Evolutionary conservation across 768 basidiomycete genomes (phyloP).

Genomic region (Crepidotus variabilis): DNA sequence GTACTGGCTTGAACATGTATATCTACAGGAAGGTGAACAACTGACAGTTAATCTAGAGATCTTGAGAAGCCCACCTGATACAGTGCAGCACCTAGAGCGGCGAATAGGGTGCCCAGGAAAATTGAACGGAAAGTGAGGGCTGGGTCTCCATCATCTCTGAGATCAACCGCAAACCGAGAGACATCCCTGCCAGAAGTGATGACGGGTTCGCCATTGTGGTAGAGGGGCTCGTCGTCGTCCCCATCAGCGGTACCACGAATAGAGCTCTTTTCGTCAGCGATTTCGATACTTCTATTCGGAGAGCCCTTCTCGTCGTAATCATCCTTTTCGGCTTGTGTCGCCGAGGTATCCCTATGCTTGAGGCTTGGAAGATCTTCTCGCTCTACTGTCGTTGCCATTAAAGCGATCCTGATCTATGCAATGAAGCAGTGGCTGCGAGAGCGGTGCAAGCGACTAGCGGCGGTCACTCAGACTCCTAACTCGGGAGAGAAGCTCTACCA

Average conservation of each 20-base stretch:
- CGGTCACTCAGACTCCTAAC: background rate
- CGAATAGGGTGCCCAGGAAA: slow-evolving; percentile 51
- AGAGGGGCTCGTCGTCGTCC: slow-evolving; percentile 24
- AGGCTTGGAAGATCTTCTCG: background rate
- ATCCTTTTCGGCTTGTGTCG: background rate
- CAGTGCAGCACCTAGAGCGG: slow-evolving; percentile 56
- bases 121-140: slow-evolving; percentile 55
- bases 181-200: slow-evolving; percentile 46
- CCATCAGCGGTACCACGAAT: background rate
- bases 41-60: background rate
- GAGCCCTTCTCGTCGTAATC: background rate
- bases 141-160: slow-evolving; percentile 54
- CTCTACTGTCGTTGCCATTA: background rate
- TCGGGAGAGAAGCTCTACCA: background rate
- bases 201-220: slow-evolving; percentile 37
- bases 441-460: background rate
- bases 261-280: slow-evolving; percentile 15
- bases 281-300: slow-evolving; percentile 7
- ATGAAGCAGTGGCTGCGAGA: background rate
- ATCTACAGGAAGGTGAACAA: slow-evolving; percentile 32
- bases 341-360: background rate
- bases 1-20: slow-evolving; percentile 56
- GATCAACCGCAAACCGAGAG: slow-evolving; percentile 50
- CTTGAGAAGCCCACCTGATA: slow-evolving; percentile 37
- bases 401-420: background rate